phyloP scores from a whole-genome alignment of 192 early-diverging fungal species.

The Backusella mclennaniae region DNA sequence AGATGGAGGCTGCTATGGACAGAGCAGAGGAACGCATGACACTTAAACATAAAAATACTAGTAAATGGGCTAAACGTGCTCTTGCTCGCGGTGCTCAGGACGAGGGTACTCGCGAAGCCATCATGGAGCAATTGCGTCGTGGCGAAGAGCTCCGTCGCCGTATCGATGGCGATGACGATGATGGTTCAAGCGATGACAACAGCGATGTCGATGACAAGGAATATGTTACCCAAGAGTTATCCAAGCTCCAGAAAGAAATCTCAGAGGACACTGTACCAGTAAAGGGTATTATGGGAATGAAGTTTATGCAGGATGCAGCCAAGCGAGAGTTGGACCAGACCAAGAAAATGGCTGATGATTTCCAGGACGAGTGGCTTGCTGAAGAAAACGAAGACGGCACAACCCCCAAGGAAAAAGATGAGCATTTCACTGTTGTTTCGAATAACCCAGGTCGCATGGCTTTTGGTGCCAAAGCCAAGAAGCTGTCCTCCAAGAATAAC shows the following conservation, averaged over 20 bases:
- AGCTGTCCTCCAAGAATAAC: background rate
- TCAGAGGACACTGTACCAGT: constrained; percentile 45
- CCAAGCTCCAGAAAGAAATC: constrained; percentile 48
- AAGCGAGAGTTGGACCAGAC: constrained; percentile 54
- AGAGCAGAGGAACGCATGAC: constrained; percentile 93
- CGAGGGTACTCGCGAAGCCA: constrained; percentile 68
- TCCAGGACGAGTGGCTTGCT: constrained; percentile 47
- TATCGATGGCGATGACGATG: constrained; percentile 65
- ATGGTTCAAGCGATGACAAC: constrained; percentile 47
- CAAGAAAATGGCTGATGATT: constrained; percentile 40
- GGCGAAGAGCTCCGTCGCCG: constrained; percentile 79
- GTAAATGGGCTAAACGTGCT: constrained; percentile 95
- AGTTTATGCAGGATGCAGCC: constrained; percentile 92
- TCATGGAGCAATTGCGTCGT: constrained; percentile 81
- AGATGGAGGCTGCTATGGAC: constrained; percentile 67
- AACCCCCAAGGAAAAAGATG: constrained; percentile 19
- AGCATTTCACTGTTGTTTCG: constrained; percentile 34
- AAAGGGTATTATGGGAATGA: constrained; percentile 93
- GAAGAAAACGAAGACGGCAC: constrained; percentile 34
- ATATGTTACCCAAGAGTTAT: constrained; percentile 37
- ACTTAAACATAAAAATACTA: constrained; percentile 89
- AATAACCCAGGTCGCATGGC: constrained; percentile 63
- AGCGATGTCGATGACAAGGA: constrained; percentile 42
- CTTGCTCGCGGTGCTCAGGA: constrained; percentile 58
- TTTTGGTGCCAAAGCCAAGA: constrained; percentile 44